Evolutionary conservation across 2,329 filamentous ascomycete genomes (phyloP), one percentile per base, ranked within the genome.

Genomic region (Verticillium longisporum): DNA sequence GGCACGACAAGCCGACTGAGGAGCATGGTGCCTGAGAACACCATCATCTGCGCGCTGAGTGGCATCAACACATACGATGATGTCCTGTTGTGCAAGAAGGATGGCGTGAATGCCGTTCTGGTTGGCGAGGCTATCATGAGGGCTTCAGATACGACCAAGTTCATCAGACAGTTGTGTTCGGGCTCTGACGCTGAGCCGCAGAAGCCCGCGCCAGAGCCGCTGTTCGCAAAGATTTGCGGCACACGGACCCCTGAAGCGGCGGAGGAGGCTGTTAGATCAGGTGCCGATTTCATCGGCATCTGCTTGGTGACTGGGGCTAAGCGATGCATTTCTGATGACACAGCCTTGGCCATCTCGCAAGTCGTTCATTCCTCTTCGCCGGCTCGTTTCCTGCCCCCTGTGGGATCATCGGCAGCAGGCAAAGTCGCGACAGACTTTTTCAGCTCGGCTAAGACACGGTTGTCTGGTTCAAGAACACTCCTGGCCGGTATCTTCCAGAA

Each of bases 41-140:
- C 92, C 3, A 88, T 97, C 63, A 88, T 99, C 33, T 97, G 92
- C 72, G 96, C 95, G 10, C 82, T 99, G 37, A 98, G 94, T 71
- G 95, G 95, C 56, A 99, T 99, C 68, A 92, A 91, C 65, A 90
- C 89, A 0, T 85, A 95, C 34, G 84, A 93, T 61, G 95, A 99
- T 73, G 94, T 99, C 6, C 80, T 91, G 63, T 88, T 91, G 64
- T 97, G 96, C 74, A 88, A 91, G 72, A 88, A 88, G 62, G 93
- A 96, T 68, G 93, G 94, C 21, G 92, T 99, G 57, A 91, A 93
- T 67, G 95, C 94, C 57, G 89, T 99, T 13, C 84, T 99, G 4
- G 94, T 99, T 7, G 95, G 95, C 15, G 95, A 99, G 75, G 91
- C 96, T 58, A 86, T 99, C 66, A 98, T 99, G 94, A 87, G 92